Evolutionary conservation across 2,329 filamentous ascomycete species (phyloP), one percentile per base, ranked within the genome.

Genomic region (Escovopsis sp.): DNA sequence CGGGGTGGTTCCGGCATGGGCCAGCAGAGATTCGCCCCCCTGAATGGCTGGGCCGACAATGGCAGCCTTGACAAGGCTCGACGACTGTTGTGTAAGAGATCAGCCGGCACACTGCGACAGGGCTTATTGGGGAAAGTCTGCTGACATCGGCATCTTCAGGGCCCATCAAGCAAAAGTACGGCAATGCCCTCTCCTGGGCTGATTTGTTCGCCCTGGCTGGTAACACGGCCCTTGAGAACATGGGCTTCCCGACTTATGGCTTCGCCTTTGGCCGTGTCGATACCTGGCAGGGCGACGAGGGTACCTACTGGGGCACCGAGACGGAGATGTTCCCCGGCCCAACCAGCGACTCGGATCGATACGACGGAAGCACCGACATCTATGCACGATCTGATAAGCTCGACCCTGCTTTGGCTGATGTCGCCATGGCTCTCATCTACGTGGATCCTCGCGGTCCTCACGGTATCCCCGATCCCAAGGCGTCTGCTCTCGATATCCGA

Each of bases 101-200:
- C n/a, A 36, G 6, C 34, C 34, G 7, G 3, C 3, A 12, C 12
- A 7, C 34, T 38, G 36, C 28, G 4, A 9, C 28, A 11, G 8
- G 11, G 28, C 7, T 11, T 11, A 15, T 23, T 5, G 18, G 11
- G n/a, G 35, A 38, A 12, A 7, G 7, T 38, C n/a, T 9, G 33
- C 38, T 40, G 8, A 40, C 28, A 32, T 3, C 2, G 28, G 28
- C 36, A 23, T 10, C 1, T 19, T 0, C 12, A 55, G 53, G 54
- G 78, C 82, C 82, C 44, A 77, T 86, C 66, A 86, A 86, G 73
- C 81, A 85, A 54, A 86, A 86, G 70, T 86, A 86, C 50, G 82
- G 82, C 57, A 76, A 75, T 69, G 83, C 82, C 67, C 82, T 86
- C 63, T 86, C 82, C 0, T 86, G 82, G 82, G 77, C 82, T 19